Evolutionary conservation across 176 grass and related monocot species (phyloP), one percentile per base, ranked within the genome.

Genomic region (Oryza rufipogon): DNA sequence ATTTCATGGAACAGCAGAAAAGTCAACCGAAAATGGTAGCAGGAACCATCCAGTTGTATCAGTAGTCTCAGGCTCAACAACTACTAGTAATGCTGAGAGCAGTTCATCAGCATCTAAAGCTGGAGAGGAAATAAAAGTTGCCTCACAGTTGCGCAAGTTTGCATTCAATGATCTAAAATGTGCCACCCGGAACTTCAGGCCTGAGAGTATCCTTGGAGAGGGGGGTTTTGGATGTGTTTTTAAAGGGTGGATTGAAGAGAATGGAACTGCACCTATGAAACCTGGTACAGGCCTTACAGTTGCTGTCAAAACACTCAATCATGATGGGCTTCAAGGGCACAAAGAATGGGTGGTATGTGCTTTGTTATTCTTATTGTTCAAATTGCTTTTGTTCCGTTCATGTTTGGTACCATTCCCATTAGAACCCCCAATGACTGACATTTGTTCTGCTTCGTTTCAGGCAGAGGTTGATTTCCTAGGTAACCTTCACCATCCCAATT

Each of bases 151-250:
- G 54, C 90, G 83, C 71, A 95, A 88, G 75, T 95, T 95, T 83
- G 89, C 83, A 80, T 95, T 95, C 88, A 92, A 79, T 79, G 93
- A 95, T 85, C 88, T 95, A 32, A 95, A 95, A 87, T 84, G 80
- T 61, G 93, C 93, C 46, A 95, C 93, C 2, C 78, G 93, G 91
- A 95, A 95, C 83, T 95, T 95, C 84, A 86, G 88, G 72, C 93
- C 93, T 10, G 93, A 95, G 66, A 90, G 88, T 81, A 88, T 95
- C 78, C 93, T 95, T 70, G 93, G 93, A 28, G 90, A 95, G 80
- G 93, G 93, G 22, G 93, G 93, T 63, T 95, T 95, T 87, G 93
- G 93, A 77, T 95, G 93, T 92, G 93, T 95, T 82, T 95, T 95
- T 74, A 95, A 95, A 89, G 93, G 93, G 20, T 95, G 93, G 93